A percentile compares a stretch with the other conserved stretches of the same genome.
Evolutionary conservation across 2,329 filamentous ascomycete genomes (phyloP).

Genomic region (Fusarium sarcochroum): DNA sequence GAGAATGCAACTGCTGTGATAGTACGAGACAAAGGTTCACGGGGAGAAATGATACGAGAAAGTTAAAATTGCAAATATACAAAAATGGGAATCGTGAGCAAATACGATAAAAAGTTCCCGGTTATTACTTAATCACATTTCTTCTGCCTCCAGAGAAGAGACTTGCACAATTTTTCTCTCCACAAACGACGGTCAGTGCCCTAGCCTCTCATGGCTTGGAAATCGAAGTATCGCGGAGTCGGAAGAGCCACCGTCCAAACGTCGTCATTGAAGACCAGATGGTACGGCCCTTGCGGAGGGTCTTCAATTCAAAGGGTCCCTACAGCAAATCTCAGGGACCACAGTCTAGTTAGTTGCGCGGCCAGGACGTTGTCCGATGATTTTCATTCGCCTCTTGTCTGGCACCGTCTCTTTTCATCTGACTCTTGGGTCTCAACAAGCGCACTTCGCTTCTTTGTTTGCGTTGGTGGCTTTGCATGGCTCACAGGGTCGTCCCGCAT

Average conservation of each 20-base stretch:
- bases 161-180: constrained; percentile 13
- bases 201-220: constrained; percentile 1
- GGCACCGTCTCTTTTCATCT: not conserved
- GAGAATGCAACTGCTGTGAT: not conserved
- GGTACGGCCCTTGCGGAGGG: constrained; percentile 5
- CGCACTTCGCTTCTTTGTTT: constrained; percentile 23
- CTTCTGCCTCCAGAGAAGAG: not conserved
- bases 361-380: not conserved
- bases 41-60: constrained; percentile 7
- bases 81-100: constrained; percentile 18
- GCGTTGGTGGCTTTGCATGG: constrained; percentile 23
- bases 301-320: constrained; percentile 31
- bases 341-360: constrained; percentile 6
- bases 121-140: constrained; percentile 3
- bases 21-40: not conserved
- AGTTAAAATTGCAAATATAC: constrained; percentile 23
- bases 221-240: constrained; percentile 30
- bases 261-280: constrained; percentile 30
- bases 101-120: constrained; percentile 18
- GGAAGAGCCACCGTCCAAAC: constrained; percentile 24
- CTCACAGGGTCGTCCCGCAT: constrained; percentile 34
- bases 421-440: constrained; percentile 18
- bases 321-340: constrained; percentile 25
- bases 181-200: constrained; percentile 19
- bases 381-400: constrained; percentile 14